Base-by-base conservation (phyloP, 2,329 filamentous ascomycete genomes). In the Fusarium xyrophilum region DNA sequence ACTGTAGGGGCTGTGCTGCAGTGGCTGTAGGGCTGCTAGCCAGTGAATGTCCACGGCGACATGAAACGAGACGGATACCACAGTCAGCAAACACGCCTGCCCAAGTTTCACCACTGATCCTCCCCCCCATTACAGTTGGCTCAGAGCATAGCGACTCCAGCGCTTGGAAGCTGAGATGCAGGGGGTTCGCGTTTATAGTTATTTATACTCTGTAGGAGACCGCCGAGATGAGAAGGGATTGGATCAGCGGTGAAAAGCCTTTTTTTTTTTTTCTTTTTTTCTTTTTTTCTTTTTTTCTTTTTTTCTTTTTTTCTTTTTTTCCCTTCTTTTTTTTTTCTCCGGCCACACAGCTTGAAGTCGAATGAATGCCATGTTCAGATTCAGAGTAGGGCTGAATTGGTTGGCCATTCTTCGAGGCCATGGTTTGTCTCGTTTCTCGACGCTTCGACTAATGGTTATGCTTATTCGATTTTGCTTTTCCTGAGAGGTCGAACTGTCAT, bases 341-440 rank as follows among this genome's bases (percentile, higher is more conserved):
- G 17, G 11, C 33, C 36, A 19, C 30, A 27, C 17, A 36, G 40
- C 19, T 38, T 14, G 19, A 33, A 7, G 14, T 12, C 23, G 27
- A 14, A 35, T 43, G 30, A 56, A 56, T 63, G 32, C n/a, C 23
- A 55, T 63, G 35, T 33, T 56, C 36, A 27, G 25, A 27, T 33
- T 56, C 36, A 23, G 25, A 44, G 38, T 57, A 63, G 59, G 61
- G 62, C 62, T 65, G 62, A 65, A 47, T 40, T 54, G 25, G 19
- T 82, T 80, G 79, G 44, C 58, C 79, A 71, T 40, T 46, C 15
- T 61, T 53, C 14, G 27, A 33, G 67, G 40, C 43, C 67, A 19
- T 53, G 68, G 17, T 46, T 54, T 33, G 38, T 46, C 51, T 46
- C 28, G 8, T 9, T 32, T 21, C 11, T 15, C 48, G 23, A 25